Conservation (phyloP, 306 rosid species). For the Sechiopsis laciniata region DNA sequence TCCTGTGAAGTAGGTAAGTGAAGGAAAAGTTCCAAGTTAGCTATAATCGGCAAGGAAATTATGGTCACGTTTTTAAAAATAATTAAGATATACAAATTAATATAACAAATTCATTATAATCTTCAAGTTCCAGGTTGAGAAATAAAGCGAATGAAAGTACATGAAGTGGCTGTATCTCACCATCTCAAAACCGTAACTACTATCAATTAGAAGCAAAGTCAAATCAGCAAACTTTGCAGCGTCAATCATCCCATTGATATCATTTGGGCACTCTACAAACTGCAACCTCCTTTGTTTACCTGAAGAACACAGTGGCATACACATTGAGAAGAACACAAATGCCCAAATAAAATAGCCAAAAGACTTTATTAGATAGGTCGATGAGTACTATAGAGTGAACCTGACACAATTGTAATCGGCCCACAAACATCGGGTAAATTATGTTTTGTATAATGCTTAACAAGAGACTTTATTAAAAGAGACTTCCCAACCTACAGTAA, state of each 20-base stretch:
- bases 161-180: conserved; percentile 36
- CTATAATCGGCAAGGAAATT: background rate
- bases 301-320: conserved; percentile 24
- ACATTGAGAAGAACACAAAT: conserved; percentile 17
- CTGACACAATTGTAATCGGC: conserved; percentile 86
- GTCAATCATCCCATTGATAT: conserved; percentile 90
- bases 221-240: conserved; percentile 89
- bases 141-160: background rate
- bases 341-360: background rate
- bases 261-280: conserved; percentile 91
- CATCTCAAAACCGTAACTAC: conserved; percentile 92
- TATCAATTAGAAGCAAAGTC: conserved; percentile 88
- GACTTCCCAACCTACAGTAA: conserved; percentile 82
- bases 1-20: conserved; percentile 41
- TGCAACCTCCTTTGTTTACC: conserved; percentile 90
- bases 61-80: background rate
- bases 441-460: conserved; percentile 83
- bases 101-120: background rate
- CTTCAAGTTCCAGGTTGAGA: background rate
- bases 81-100: background rate
- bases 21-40: conserved; percentile 11
- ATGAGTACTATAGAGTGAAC: background rate
- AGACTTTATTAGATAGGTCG: background rate
- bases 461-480: conserved; percentile 61
- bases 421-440: conserved; percentile 80